Conservation (phyloP, 1,284 basidiomycete species). For the Sanghuangporus baumii region DNA sequence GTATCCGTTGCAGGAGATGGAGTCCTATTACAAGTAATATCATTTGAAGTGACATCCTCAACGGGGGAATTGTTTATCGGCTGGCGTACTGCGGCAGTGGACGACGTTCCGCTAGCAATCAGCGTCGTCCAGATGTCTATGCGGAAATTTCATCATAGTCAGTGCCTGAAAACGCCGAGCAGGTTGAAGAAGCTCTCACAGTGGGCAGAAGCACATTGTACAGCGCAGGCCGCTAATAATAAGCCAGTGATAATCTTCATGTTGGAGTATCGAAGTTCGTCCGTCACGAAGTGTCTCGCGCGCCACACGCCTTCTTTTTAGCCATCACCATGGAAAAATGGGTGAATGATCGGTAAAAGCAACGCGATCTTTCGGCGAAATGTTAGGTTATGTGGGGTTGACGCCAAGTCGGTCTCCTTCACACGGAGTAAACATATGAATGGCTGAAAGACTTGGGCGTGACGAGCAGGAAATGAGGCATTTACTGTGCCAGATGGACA, state of each 20-base stretch:
- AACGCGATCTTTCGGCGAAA: neutral
- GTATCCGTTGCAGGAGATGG: slow-evolving; percentile 29
- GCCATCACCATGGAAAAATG: neutral
- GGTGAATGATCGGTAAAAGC: neutral
- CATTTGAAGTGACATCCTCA: slow-evolving; percentile 28
- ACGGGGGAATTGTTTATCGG: slow-evolving; percentile 39
- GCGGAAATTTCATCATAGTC: neutral
- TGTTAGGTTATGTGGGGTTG: neutral
- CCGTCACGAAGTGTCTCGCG: neutral
- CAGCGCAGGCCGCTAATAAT: slow-evolving; percentile 1
- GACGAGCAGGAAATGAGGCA: neutral
- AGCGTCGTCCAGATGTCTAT: slow-evolving; percentile 37
- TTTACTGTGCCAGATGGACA: neutral
- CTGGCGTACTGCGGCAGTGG: slow-evolving; percentile 20
- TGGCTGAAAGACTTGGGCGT: neutral
- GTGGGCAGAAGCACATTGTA: slow-evolving; percentile 31
- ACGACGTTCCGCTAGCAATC: slow-evolving; percentile 31
- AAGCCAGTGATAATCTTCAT: slow-evolving; percentile 6
- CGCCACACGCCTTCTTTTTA: neutral
- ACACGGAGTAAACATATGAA: neutral
- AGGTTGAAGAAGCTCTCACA: slow-evolving; percentile 24
- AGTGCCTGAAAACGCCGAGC: neutral
- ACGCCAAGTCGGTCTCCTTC: neutral
- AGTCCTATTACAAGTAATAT: slow-evolving; percentile 35
- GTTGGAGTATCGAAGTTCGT: neutral